Conservation (phyloP, 345 rosid species). For the Corchorus olitorius region DNA sequence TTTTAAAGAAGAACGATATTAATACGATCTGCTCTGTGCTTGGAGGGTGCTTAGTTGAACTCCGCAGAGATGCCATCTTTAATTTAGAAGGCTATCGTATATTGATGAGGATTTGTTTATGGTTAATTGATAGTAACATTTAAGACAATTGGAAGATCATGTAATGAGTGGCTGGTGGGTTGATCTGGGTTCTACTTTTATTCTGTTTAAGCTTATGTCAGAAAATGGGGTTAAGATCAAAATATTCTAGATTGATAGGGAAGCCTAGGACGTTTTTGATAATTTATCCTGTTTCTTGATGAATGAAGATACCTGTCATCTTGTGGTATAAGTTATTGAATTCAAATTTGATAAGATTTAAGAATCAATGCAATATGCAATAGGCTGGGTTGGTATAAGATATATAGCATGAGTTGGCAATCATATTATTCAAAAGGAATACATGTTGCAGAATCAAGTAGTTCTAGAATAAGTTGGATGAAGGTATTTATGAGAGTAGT, state of each 20-base stretch:
- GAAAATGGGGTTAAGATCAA: background rate
- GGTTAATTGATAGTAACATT: background rate
- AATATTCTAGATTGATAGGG: background rate
- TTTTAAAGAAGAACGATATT: background rate
- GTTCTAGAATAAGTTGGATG: background rate
- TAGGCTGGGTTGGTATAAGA: background rate
- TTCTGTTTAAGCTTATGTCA: background rate
- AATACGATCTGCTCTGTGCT: background rate
- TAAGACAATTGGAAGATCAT: background rate
- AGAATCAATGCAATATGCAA: background rate
- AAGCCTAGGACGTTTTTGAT: background rate
- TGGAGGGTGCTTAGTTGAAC: background rate
- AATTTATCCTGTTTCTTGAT: background rate
- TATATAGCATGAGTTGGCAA: background rate
- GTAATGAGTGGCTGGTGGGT: background rate
- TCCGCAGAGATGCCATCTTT: background rate
- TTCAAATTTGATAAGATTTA: background rate
- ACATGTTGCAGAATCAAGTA: background rate
- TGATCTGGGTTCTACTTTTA: background rate
- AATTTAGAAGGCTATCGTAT: background rate
- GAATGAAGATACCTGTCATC: background rate
- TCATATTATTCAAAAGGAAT: background rate
- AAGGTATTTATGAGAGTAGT: background rate
- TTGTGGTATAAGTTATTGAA: background rate
- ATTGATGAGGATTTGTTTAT: background rate